phyloP scores from a whole-genome alignment of 441 rosid genomes.

The Erysimum pusillum region DNA sequence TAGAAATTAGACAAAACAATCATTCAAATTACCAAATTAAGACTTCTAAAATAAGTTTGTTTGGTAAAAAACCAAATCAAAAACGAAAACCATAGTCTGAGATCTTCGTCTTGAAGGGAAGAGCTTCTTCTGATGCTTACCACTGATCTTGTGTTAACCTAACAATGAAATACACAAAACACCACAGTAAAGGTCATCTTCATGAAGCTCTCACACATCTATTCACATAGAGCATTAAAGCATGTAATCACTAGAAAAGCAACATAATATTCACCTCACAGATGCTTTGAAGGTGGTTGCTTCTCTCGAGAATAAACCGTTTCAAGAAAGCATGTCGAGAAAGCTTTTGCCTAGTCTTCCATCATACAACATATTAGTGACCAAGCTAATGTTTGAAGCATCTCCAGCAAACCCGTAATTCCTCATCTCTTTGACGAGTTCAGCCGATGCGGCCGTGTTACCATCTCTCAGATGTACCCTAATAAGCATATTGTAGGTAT shows the following conservation, averaged over 20 bases:
- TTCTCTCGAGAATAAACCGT: too few species aligned
- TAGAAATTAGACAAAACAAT: too few species aligned
- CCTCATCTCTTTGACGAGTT: slow-evolving; percentile 18
- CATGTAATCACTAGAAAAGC: too few species aligned
- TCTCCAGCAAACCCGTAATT: not conserved
- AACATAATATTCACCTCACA: too few species aligned
- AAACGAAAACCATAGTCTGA: too few species aligned
- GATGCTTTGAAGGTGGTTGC: too few species aligned
- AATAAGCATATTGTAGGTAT: not conserved
- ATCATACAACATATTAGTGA: slow-evolving; percentile 5
- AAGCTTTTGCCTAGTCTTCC: slow-evolving; percentile 9
- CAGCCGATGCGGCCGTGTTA: not conserved
- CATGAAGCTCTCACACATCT: too few species aligned
- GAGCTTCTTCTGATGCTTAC: not conserved
- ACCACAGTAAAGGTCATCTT: not conserved
- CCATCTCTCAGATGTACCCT: not conserved
- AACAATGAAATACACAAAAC: not conserved
- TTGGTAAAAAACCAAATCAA: too few species aligned
- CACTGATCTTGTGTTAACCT: not conserved
- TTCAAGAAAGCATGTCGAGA: slow-evolving; percentile 19
- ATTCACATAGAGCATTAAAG: too few species aligned
- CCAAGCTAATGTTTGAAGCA: not conserved
- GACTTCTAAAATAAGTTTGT: too few species aligned
- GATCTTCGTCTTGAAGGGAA: too few species aligned
- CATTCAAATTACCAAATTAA: too few species aligned